Evolutionary conservation across 495 filamentous ascomycete genomes (phyloP).

Genomic region (Hyaloscypha hepaticicola): DNA sequence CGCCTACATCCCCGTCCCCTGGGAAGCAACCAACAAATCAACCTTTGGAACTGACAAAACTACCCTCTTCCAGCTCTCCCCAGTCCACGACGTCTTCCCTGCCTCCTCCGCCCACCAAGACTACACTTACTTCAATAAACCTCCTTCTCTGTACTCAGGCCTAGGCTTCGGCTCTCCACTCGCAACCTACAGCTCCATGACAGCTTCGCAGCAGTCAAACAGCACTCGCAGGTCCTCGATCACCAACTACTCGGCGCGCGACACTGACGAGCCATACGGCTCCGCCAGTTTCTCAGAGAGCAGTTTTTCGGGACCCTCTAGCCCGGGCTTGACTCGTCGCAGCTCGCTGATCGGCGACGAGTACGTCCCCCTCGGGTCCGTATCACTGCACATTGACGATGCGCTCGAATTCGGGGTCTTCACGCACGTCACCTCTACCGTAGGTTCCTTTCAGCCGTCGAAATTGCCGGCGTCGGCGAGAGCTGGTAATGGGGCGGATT

Average conservation of each 20-base stretch:
- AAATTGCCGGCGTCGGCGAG: neutral
- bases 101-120: slow-evolving; percentile 4
- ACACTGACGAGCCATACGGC: slow-evolving; percentile 14
- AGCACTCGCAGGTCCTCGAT: slow-evolving; percentile 7
- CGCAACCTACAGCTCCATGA: slow-evolving; percentile 13
- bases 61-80: slow-evolving; percentile 13
- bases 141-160: slow-evolving; percentile 4
- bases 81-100: slow-evolving; percentile 13
- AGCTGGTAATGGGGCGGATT: slow-evolving; percentile 4
- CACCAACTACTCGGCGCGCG: slow-evolving; percentile 9
- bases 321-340: slow-evolving; percentile 6
- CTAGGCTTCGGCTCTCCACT: slow-evolving; percentile 11
- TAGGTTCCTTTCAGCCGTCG: neutral
- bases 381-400: slow-evolving; percentile 11
- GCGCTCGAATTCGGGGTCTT: slow-evolving; percentile 13
- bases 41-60: slow-evolving; percentile 11
- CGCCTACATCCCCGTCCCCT: slow-evolving; percentile 10
- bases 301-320: slow-evolving; percentile 3
- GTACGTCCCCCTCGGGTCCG: slow-evolving; percentile 3
- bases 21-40: slow-evolving; percentile 10
- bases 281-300: slow-evolving; percentile 8
- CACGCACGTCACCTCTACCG: slow-evolving; percentile 8
- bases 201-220: slow-evolving; percentile 9
- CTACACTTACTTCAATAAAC: slow-evolving; percentile 11
- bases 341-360: slow-evolving; percentile 13